phyloP scores from a whole-genome alignment of 805 yeast species.

The Candida montana region DNA sequence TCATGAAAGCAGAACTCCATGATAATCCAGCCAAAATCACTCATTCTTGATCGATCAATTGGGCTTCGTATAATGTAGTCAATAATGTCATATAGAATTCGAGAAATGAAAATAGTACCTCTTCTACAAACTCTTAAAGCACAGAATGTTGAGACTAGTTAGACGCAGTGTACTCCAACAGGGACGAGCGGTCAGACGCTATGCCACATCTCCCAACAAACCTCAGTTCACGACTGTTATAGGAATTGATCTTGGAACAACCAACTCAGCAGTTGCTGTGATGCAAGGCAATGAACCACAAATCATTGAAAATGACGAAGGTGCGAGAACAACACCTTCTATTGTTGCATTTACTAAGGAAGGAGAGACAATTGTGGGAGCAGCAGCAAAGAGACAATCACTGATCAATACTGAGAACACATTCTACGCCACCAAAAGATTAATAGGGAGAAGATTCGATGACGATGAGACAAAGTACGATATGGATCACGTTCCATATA shows the following conservation, averaged over 20 bases:
- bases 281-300: conserved; percentile 58
- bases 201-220: conserved; percentile 1
- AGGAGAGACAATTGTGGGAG: conserved; percentile 50
- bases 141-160: neutral
- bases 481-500: conserved; percentile 55
- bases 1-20: too few species aligned
- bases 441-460: conserved; percentile 66
- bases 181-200: neutral
- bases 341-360: conserved; percentile 58
- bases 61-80: too few species aligned
- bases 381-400: conserved; percentile 74
- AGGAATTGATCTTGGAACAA: conserved; percentile 83
- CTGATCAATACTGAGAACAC: conserved; percentile 72
- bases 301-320: conserved; percentile 74
- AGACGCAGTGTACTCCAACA: neutral
- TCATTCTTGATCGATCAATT: too few species aligned
- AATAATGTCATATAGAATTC: too few species aligned
- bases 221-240: conserved; percentile 36
- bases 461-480: conserved; percentile 72
- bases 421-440: conserved; percentile 74
- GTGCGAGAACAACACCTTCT: conserved; percentile 76
- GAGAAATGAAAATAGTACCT: too few species aligned
- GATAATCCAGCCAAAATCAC: too few species aligned
- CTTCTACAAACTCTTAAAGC: neutral
- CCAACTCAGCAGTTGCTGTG: conserved; percentile 81